Conservation (phyloP, 345 rosid genomes). For the Eucalyptus regnans region DNA sequence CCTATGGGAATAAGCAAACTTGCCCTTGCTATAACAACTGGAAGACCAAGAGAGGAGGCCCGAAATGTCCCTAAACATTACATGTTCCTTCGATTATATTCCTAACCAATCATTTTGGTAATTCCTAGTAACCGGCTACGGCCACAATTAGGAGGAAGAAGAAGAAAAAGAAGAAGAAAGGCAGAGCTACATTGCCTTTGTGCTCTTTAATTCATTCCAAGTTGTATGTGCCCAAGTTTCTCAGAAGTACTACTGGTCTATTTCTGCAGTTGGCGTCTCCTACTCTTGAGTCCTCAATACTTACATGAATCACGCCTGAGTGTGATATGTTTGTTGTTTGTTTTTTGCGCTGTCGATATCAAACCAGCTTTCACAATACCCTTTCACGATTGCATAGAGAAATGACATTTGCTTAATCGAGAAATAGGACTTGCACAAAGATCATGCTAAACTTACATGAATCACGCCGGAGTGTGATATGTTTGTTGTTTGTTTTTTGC, state of each 20-base stretch:
- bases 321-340: neutral
- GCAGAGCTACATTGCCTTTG: neutral
- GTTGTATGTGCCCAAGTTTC: neutral
- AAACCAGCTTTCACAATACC: neutral
- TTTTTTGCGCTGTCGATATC: neutral
- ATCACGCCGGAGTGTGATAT: neutral
- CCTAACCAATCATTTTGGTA: neutral
- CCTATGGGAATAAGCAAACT: constrained; percentile 47
- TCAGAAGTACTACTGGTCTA: neutral
- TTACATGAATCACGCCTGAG: neutral
- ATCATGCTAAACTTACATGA: neutral
- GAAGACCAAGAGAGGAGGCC: constrained; percentile 62
- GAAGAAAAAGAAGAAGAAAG: neutral
- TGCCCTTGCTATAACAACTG: constrained; percentile 75
- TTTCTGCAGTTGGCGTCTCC: neutral
- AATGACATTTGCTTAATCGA: neutral
- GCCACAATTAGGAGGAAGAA: neutral
- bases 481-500: neutral
- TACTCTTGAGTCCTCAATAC: neutral
- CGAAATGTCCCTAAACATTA: constrained; percentile 52
- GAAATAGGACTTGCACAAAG: neutral
- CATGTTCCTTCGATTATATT: neutral
- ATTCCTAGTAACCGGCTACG: neutral
- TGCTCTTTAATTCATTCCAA: neutral
- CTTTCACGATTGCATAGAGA: neutral